These are phyloP conservation scores for Magnaporthiopsis incrustans DNA, from an alignment of 2,329 filamentous ascomycete species.

Conservation along the genomic window DNA sequence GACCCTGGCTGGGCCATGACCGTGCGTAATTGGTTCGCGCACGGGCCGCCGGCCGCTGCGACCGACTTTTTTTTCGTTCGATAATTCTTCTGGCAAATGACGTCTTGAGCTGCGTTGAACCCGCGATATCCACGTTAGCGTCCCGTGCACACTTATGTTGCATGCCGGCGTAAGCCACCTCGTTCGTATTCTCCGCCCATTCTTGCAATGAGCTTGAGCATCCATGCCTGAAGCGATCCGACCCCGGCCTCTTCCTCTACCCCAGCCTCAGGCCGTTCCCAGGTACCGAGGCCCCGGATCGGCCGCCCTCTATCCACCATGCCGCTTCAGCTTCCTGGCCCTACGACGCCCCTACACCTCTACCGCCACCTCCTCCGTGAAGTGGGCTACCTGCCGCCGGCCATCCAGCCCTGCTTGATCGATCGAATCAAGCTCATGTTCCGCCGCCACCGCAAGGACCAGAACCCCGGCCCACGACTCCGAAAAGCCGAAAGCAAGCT, in stretches of 20 bases:
- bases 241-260: not conserved
- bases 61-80: not conserved
- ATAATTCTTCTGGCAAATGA: not conserved
- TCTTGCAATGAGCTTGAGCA: not conserved
- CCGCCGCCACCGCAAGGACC: slow-evolving; percentile 26
- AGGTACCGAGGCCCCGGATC: not conserved
- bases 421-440: slow-evolving; percentile 38
- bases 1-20: not conserved
- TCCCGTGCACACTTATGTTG: not conserved
- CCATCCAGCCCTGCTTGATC: slow-evolving; percentile 36
- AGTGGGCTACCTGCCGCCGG: slow-evolving; percentile 48
- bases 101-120: not conserved
- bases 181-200: not conserved
- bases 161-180: not conserved
- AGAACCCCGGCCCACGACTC: slow-evolving; percentile 21
- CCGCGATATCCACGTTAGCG: too few relatives aligned
- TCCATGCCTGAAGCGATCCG: not conserved
- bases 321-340: slow-evolving; percentile 6
- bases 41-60: not conserved
- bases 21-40: not conserved
- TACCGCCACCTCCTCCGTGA: slow-evolving; percentile 55
- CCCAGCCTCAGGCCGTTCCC: not conserved
- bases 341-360: slow-evolving; percentile 31
- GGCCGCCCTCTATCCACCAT: not conserved
- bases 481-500: slow-evolving; percentile 34